Evolutionary conservation across 306 rosid genomes (phyloP), one percentile per base, ranked within the genome.

Genomic region (Cyamopsis tetragonoloba): DNA sequence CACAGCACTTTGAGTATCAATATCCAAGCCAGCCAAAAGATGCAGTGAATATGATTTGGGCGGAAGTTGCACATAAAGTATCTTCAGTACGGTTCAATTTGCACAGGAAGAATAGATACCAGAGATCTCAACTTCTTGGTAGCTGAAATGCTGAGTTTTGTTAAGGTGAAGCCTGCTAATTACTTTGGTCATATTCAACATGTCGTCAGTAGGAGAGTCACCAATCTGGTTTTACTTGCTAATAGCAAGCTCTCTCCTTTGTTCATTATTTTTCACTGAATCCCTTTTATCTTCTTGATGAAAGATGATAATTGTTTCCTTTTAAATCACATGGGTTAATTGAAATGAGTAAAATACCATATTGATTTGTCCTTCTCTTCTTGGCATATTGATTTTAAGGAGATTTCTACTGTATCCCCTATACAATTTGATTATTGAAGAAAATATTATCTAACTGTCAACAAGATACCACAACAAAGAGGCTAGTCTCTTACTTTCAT

Each of bases 31-130:
- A 49, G 51, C 60, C 77, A 7, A 77, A 86, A 47, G 98, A 92
- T 76, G 98, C 96, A 19, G 91, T 87, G 26, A 82, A 84, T 74
- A 81, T 89, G 96, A 82, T 92, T 49, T 92, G 96, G 98, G 64
- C 85, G 74, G 92, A 88, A 58, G 89, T 87, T 57, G 81, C 88
- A 3, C 88, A 72, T 20, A 92, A 85, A 76, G 57, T 68, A 56
- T 75, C 84, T 57, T 77, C n/a, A n/a, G n/a, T n/a, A n/a, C n/a
- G n/a, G n/a, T n/a, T n/a, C n/a, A n/a, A n/a, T n/a, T n/a, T n/a
- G n/a, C n/a, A n/a, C n/a, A n/a, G n/a, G n/a, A n/a, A n/a, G n/a
- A n/a, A n/a, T n/a, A n/a, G n/a, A 78, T 86, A 82, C 55, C 72
- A 34, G 51, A 89, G 83, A 75, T 77, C 92, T 81, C 63, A 55